Percentiles rank a stretch among this genome's conserved stretches.
Conservation (phyloP, 805 yeast genomes). For the Candida pini region DNA sequence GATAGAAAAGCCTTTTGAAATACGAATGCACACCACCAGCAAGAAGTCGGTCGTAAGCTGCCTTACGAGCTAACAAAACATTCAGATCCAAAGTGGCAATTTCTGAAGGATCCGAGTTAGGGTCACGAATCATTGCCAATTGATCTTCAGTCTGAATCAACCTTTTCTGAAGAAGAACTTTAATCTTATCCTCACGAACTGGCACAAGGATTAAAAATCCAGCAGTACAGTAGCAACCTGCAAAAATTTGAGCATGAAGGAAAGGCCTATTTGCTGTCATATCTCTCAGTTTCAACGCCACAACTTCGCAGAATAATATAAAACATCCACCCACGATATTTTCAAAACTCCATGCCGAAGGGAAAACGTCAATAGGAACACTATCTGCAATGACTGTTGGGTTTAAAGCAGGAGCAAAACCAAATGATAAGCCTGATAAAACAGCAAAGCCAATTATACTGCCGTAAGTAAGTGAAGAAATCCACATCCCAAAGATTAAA, state of each 20-base stretch:
- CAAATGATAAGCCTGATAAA: constrained; percentile 40
- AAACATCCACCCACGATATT: constrained; percentile 26
- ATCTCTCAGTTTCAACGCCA: constrained; percentile 23
- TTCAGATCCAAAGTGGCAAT: constrained; percentile 3
- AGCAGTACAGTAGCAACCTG: constrained; percentile 47
- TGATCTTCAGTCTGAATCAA: constrained; percentile 9
- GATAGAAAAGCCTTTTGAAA: constrained; percentile 18
- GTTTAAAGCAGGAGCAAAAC: constrained; percentile 33
- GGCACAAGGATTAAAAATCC: constrained; percentile 36
- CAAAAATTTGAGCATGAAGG: constrained; percentile 53
- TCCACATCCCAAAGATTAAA: constrained; percentile 44
- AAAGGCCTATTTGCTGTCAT: constrained; percentile 34
- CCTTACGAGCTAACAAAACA: constrained; percentile 7
- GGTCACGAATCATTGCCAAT: constrained; percentile 3
- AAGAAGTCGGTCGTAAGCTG: constrained; percentile 14
- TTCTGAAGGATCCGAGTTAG: neutral
- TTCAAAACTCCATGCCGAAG: constrained; percentile 27
- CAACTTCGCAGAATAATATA: constrained; percentile 25
- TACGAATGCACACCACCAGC: constrained; percentile 13
- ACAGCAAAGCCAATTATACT: constrained; percentile 33
- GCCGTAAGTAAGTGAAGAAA: constrained; percentile 26
- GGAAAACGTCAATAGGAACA: constrained; percentile 21
- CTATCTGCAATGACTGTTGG: constrained; percentile 28
- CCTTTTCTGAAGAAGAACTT: constrained; percentile 26
- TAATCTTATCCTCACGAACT: constrained; percentile 47